Conservation (phyloP, 1,284 basidiomycete species). For the Pyrrhoderma noxium region DNA sequence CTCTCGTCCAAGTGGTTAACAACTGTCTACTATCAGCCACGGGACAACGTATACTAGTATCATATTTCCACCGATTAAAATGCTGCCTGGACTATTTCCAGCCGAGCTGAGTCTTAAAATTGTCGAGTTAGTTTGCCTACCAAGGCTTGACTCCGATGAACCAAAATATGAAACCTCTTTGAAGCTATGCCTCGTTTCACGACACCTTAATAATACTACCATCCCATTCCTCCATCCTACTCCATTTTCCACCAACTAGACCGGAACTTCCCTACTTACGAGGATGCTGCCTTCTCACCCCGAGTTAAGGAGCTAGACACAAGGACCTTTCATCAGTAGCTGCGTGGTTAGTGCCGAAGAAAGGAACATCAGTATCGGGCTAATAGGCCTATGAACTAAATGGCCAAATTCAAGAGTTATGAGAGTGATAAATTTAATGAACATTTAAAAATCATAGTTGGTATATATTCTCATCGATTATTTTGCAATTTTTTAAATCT, state of each 20-base stretch:
- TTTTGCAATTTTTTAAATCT: too few relatives aligned
- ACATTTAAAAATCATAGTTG: too few relatives aligned
- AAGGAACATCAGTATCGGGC: too few relatives aligned
- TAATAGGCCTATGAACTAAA: too few relatives aligned
- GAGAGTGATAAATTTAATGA: too few relatives aligned
- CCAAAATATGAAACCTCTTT: neutral
- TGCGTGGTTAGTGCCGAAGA: neutral
- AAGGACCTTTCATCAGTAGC: constrained; percentile 9
- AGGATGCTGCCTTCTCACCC: constrained; percentile 8
- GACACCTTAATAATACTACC: neutral
- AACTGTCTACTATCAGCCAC: too few relatives aligned
- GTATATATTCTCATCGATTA: too few relatives aligned
- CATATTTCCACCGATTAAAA: too few relatives aligned
- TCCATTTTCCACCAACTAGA: constrained; percentile 6
- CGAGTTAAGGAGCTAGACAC: neutral
- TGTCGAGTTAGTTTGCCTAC: constrained; percentile 6
- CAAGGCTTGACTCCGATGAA: neutral
- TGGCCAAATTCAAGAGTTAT: too few relatives aligned
- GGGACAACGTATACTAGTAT: too few relatives aligned
- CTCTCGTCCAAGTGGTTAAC: neutral
- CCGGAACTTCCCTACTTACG: constrained; percentile 1
- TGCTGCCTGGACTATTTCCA: too few relatives aligned
- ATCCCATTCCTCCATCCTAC: constrained; percentile 6
- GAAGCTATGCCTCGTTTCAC: constrained; percentile 14
- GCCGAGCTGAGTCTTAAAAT: constrained; percentile 5